A percentile compares a stretch with the other conserved stretches of the same genome.
Conservation (phyloP, 2,329 filamentous ascomycete species). For the Penicillium hordei region DNA sequence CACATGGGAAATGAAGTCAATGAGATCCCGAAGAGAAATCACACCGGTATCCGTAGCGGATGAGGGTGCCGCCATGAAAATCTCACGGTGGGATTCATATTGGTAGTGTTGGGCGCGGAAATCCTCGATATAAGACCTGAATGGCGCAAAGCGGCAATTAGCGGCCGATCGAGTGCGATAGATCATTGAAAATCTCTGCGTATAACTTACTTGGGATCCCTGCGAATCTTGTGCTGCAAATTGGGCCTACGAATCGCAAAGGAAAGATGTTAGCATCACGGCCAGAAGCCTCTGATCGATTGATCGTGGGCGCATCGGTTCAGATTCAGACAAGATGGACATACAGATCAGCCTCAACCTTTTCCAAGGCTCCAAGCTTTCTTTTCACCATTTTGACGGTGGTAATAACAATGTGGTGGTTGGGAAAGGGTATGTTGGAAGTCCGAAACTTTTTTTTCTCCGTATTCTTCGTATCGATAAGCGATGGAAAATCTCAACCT, state of each 20-base stretch:
- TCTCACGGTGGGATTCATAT: constrained; percentile 86
- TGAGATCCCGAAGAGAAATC: constrained; percentile 82
- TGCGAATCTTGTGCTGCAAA: constrained; percentile 86
- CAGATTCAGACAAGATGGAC: constrained; percentile 28
- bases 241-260: constrained; percentile 59
- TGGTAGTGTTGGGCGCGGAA: constrained; percentile 86
- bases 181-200: neutral
- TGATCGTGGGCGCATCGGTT: constrained; percentile 6
- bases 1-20: constrained; percentile 91
- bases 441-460: constrained; percentile 35
- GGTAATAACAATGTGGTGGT: constrained; percentile 8
- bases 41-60: constrained; percentile 75
- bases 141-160: constrained; percentile 2
- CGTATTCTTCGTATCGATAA: constrained; percentile 39
- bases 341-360: constrained; percentile 85
- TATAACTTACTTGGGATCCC: constrained; percentile 69
- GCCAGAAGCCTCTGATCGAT: constrained; percentile 15
- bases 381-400: constrained; percentile 69
- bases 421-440: constrained; percentile 58
- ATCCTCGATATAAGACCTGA: constrained; percentile 82
- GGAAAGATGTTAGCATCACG: constrained; percentile 24
- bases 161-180: neutral
- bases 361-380: constrained; percentile 89
- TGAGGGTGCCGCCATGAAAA: constrained; percentile 81
- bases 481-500: constrained; percentile 23